These are phyloP conservation scores for Sphaerulina vaccinii DNA, from an alignment of 2,329 filamentous ascomycete species.

Conservation along the genomic window DNA sequence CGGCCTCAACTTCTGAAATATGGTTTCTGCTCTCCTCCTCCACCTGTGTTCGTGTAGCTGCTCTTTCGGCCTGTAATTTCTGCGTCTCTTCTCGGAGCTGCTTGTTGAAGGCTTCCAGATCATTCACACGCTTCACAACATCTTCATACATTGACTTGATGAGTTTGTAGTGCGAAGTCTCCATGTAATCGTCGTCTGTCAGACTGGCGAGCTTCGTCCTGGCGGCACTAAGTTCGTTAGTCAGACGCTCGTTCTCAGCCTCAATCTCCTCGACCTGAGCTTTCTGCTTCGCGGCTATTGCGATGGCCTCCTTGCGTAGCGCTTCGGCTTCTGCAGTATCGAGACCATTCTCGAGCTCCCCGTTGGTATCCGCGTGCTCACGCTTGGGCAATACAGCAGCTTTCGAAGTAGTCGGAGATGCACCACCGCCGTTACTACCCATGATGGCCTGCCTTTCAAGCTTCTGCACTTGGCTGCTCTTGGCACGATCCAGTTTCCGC, in stretches of 20 bases:
- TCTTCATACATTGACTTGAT: constrained; percentile 90
- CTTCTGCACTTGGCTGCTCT: constrained; percentile 86
- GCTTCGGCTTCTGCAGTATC: constrained; percentile 67
- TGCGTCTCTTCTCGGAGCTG: constrained; percentile 81
- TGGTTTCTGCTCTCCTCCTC: constrained; percentile 75
- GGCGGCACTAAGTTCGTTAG: constrained; percentile 76
- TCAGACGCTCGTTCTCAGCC: constrained; percentile 70
- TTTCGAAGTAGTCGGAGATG: constrained; percentile 43
- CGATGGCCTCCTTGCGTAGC: constrained; percentile 73
- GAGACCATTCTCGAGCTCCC: constrained; percentile 55
- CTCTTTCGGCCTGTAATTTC: constrained; percentile 80
- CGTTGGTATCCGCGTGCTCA: constrained; percentile 52
- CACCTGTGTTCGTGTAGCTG: constrained; percentile 74
- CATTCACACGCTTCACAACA: constrained; percentile 85
- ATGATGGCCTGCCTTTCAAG: constrained; percentile 84
- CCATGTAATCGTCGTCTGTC: constrained; percentile 89
- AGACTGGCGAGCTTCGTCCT: constrained; percentile 67
- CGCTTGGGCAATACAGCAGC: constrained; percentile 44
- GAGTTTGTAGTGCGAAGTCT: constrained; percentile 90
- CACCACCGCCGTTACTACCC: constrained; percentile 53
- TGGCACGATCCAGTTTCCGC: constrained; percentile 85
- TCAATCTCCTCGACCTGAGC: constrained; percentile 80
- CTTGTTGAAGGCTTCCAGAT: constrained; percentile 83
- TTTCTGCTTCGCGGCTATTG: constrained; percentile 77
- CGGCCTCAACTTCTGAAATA: constrained; percentile 75